Conservation (phyloP, 2,329 filamentous ascomycete species). For the Microcyclospora pomicola region DNA sequence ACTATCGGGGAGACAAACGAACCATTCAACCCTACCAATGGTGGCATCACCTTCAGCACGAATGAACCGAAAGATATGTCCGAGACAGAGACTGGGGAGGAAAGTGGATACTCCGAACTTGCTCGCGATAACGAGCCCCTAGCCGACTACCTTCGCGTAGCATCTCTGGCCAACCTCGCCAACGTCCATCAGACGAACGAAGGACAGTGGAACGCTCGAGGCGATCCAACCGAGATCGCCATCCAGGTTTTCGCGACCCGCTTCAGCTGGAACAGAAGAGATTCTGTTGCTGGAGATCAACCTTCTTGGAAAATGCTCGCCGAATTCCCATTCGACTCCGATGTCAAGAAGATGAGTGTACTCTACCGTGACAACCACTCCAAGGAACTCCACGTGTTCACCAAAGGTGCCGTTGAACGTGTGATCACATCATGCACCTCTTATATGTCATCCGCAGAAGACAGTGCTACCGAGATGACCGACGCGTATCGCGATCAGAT, state of each 20-base stretch:
- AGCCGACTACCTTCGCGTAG: conserved; percentile 42
- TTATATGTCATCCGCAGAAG: conserved; percentile 11
- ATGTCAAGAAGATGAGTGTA: conserved; percentile 64
- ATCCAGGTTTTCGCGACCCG: conserved; percentile 61
- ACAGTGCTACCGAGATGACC: conserved; percentile 30
- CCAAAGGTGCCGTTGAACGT: conserved; percentile 57
- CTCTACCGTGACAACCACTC: conserved; percentile 51
- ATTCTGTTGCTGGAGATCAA: conserved; percentile 13
- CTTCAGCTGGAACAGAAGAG: conserved; percentile 32
- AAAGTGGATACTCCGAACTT: conserved; percentile 16
- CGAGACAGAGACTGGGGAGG: conserved; percentile 7
- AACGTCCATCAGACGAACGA: conserved; percentile 43
- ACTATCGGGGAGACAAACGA: conserved; percentile 43
- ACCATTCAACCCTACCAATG: conserved; percentile 46
- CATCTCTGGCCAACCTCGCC: conserved; percentile 52
- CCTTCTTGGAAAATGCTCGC: conserved; percentile 43
- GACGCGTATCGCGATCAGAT: conserved; percentile 42
- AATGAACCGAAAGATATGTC: conserved; percentile 11
- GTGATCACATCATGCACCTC: conserved; percentile 50
- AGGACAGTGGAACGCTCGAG: conserved; percentile 49
- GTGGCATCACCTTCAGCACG: conserved; percentile 37
- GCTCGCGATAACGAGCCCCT: conserved; percentile 36
- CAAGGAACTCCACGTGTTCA: conserved; percentile 36
- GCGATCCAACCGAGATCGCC: conserved; percentile 59
- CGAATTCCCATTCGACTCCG: conserved; percentile 62